These are phyloP conservation scores for Verticillium zaregamsianum DNA, from an alignment of 2,329 filamentous ascomycete genomes.

Conservation along the genomic window DNA sequence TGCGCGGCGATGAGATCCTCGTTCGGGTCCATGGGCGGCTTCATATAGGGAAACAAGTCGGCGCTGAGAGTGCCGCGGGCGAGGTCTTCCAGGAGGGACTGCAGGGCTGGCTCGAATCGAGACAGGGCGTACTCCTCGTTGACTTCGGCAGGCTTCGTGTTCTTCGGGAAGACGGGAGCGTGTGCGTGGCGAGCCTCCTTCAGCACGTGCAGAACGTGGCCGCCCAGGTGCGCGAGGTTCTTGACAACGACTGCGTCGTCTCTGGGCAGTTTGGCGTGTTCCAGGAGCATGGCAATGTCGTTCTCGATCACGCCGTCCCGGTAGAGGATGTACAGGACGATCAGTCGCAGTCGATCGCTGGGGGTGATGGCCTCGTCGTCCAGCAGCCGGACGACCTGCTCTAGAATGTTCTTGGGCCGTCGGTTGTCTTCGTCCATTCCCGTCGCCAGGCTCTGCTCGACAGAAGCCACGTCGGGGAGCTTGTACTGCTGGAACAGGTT, in stretches of 20 bases:
- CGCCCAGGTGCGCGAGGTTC: slow-evolving; percentile 81
- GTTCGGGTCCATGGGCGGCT: slow-evolving; percentile 61
- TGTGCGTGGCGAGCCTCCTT: slow-evolving; percentile 70
- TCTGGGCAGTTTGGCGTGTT: slow-evolving; percentile 74
- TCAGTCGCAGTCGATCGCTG: slow-evolving; percentile 75
- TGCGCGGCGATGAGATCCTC: slow-evolving; percentile 52
- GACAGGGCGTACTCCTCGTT: slow-evolving; percentile 82
- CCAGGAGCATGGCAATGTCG: slow-evolving; percentile 79
- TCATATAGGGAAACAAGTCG: slow-evolving; percentile 66
- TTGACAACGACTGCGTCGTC: slow-evolving; percentile 68
- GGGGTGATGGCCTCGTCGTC: slow-evolving; percentile 74
- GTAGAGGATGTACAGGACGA: slow-evolving; percentile 82
- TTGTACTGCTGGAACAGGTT: slow-evolving; percentile 83
- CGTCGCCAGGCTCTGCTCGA: slow-evolving; percentile 88
- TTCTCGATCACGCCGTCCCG: slow-evolving; percentile 78
- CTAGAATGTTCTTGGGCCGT: slow-evolving; percentile 84
- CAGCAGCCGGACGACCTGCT: slow-evolving; percentile 79
- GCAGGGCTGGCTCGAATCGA: slow-evolving; percentile 77
- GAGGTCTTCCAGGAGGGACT: slow-evolving; percentile 75
- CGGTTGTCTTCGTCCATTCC: slow-evolving; percentile 89
- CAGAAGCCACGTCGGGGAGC: slow-evolving; percentile 77
- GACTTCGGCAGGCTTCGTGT: slow-evolving; percentile 48
- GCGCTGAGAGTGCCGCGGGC: slow-evolving; percentile 64
- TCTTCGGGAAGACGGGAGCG: slow-evolving; percentile 68
- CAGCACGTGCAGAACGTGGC: slow-evolving; percentile 55